Conservation (phyloP, 106 monocot species). For the Alisma plantagoaquatica region DNA sequence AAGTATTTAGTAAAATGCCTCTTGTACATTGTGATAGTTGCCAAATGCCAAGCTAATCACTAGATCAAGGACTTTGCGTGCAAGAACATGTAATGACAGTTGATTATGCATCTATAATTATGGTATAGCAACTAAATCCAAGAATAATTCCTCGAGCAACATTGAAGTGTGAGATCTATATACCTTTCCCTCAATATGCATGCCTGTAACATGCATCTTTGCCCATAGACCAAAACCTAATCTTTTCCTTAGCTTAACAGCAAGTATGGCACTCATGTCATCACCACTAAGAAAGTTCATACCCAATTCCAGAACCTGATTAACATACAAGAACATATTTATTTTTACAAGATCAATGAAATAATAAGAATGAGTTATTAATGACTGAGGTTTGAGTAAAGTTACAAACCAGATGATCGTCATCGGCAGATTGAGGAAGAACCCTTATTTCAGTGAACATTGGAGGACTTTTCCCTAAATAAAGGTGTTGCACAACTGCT, state of each 20-base stretch:
- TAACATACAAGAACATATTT: not conserved
- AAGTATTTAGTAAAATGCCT: too few species aligned
- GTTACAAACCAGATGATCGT: slow-evolving; percentile 85
- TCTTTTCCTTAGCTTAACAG: slow-evolving; percentile 61
- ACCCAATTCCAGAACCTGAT: slow-evolving; percentile 81
- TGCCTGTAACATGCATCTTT: slow-evolving; percentile 86
- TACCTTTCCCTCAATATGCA: slow-evolving; percentile 99
- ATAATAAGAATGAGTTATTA: not conserved
- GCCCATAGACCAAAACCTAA: slow-evolving; percentile 80
- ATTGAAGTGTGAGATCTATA: not conserved
- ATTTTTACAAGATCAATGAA: not conserved
- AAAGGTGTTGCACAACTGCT: slow-evolving; percentile 72
- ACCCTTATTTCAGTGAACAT: slow-evolving; percentile 79
- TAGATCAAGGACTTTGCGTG: too few species aligned
- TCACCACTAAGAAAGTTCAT: slow-evolving; percentile 82
- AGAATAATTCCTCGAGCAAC: not conserved
- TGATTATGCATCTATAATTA: too few species aligned
- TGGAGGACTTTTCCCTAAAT: slow-evolving; percentile 84
- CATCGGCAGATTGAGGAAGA: slow-evolving; percentile 67
- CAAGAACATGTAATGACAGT: too few species aligned
- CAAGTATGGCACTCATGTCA: slow-evolving; percentile 84
- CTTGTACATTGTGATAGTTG: too few species aligned
- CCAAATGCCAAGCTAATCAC: too few species aligned
- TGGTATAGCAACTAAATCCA: too few species aligned
- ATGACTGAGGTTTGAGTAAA: not conserved